Evolutionary conservation across 2,329 filamentous ascomycete species (phyloP).

Genomic region (Didymella pinodella): DNA sequence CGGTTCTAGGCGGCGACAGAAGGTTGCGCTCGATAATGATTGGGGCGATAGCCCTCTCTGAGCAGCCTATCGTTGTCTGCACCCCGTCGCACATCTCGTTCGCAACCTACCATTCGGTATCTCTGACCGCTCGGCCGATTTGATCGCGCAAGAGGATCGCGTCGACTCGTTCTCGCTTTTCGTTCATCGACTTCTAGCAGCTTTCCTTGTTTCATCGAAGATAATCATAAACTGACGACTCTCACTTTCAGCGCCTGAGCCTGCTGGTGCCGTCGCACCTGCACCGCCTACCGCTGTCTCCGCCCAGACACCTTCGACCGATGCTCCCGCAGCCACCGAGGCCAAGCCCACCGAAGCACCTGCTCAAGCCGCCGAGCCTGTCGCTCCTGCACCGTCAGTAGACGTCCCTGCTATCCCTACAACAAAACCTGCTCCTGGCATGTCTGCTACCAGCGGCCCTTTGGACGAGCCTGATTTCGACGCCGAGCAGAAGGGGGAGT

Average conservation of each 20-base stretch:
- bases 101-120: background rate
- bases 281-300: slow-evolving; percentile 39
- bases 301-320: slow-evolving; percentile 33
- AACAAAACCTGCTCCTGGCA: slow-evolving; percentile 44
- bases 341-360: slow-evolving; percentile 27
- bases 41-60: slow-evolving; percentile 20
- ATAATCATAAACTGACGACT: slow-evolving; percentile 37
- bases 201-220: slow-evolving; percentile 21
- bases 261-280: slow-evolving; percentile 42
- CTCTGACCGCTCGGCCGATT: background rate
- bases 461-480: slow-evolving; percentile 46
- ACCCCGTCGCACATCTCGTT: background rate
- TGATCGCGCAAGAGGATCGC: background rate
- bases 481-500: slow-evolving; percentile 32
- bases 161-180: background rate
- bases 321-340: slow-evolving; percentile 29
- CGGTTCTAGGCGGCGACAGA: slow-evolving; percentile 35
- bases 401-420: slow-evolving; percentile 29
- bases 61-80: background rate
- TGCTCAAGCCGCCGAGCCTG: slow-evolving; percentile 9
- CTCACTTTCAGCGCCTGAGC: slow-evolving; percentile 42
- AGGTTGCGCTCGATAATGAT: slow-evolving; percentile 27
- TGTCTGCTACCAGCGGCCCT: slow-evolving; percentile 52
- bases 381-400: slow-evolving; percentile 21
- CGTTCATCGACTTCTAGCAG: slow-evolving; percentile 7